Evolutionary conservation across 2,329 filamentous ascomycete genomes (phyloP).

Genomic region (Cordyceps cicadae): DNA sequence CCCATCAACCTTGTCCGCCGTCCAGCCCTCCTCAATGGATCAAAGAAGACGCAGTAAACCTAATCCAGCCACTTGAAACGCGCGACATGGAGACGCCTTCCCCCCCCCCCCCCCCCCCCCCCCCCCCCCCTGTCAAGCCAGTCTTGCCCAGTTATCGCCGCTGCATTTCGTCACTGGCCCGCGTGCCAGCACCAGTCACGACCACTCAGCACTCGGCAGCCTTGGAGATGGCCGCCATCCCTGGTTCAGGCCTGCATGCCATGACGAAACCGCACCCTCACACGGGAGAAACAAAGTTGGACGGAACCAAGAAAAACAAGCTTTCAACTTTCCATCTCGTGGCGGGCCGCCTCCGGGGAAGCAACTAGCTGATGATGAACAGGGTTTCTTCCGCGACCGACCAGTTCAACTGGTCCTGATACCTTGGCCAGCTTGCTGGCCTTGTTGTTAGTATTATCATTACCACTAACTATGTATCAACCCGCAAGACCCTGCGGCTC

Average conservation of each 20-base stretch:
- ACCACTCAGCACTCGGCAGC: background rate
- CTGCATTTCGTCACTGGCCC: conserved; percentile 1
- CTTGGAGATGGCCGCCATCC: background rate
- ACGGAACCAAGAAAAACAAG: background rate
- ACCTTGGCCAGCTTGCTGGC: background rate
- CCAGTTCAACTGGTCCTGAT: background rate
- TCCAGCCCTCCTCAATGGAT: background rate
- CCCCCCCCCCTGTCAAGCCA: background rate
- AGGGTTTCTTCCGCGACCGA: no score
- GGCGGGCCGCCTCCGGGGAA: background rate
- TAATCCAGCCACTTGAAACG: conserved; percentile 8
- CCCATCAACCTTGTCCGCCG: background rate
- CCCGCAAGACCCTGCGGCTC: background rate
- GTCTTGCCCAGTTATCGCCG: background rate
- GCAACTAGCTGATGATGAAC: no score
- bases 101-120: conserved; percentile 2
- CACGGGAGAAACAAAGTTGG: background rate
- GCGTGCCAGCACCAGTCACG: background rate
- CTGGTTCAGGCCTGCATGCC: background rate
- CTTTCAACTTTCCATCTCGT: background rate
- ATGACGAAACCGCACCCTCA: background rate
- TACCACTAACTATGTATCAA: no score
- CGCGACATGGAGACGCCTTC: conserved; percentile 3
- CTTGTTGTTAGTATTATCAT: background rate
- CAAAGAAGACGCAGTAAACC: conserved; percentile 5